These are phyloP conservation scores for Fusarium proliferatum DNA, from an alignment of 2,329 filamentous ascomycete genomes.

Conservation along the genomic window DNA sequence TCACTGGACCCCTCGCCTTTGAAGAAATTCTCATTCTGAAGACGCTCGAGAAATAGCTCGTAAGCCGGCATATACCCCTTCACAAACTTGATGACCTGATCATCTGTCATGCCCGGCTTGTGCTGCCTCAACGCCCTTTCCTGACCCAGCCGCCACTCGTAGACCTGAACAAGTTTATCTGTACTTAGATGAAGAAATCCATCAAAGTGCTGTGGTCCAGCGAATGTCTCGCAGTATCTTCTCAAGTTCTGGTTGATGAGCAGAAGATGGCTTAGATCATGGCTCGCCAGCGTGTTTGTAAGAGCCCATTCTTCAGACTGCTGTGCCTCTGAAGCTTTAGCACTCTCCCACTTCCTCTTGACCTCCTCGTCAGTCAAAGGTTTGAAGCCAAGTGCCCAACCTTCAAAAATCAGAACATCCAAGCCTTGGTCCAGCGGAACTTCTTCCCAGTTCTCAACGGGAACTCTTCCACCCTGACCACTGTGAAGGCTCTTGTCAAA, in stretches of 20 bases:
- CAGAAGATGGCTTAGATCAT: conserved; percentile 29
- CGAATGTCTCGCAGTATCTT: conserved; percentile 30
- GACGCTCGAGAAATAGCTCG: conserved; percentile 36
- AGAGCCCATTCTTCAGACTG: conserved; percentile 12
- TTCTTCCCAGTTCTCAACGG: conserved; percentile 29
- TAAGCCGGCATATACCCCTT: conserved; percentile 44
- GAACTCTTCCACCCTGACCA: conserved; percentile 36
- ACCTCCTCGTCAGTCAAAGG: conserved; percentile 22
- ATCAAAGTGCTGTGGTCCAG: conserved; percentile 37
- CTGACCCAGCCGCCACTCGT: conserved; percentile 39
- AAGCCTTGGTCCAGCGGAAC: conserved; percentile 17
- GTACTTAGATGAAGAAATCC: conserved; percentile 40
- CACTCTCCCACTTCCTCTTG: conserved; percentile 33
- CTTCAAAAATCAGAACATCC: conserved; percentile 42
- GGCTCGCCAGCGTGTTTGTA: conserved; percentile 27
- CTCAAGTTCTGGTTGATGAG: conserved; percentile 41
- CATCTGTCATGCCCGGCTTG: conserved; percentile 41
- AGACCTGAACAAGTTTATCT: conserved; percentile 36
- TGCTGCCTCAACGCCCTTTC: conserved; percentile 34
- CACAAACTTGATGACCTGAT: conserved; percentile 38
- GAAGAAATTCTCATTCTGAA: conserved; percentile 37
- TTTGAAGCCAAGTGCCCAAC: conserved; percentile 42
- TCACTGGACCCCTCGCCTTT: background rate
- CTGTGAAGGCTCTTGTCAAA: conserved; percentile 41
- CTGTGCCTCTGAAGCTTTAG: background rate